A percentile compares a stretch with the other conserved stretches of the same genome.
Evolutionary conservation across 345 rosid genomes (phyloP).

Genomic region (Acer yangbiense): DNA sequence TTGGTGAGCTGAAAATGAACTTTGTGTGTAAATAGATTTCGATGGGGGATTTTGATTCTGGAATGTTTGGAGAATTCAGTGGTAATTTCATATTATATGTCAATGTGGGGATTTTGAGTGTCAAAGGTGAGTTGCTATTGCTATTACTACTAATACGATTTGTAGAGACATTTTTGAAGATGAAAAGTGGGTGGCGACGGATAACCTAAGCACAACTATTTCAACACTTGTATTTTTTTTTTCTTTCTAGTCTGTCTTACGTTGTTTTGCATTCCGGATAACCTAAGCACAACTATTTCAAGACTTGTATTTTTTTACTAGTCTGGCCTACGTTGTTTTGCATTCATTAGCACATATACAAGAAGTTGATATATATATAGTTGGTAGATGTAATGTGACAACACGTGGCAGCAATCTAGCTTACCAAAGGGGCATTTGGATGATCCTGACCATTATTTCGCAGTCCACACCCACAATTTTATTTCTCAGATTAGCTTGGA

Average conservation of each 20-base stretch:
- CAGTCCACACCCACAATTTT: neutral
- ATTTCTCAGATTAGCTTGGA: neutral
- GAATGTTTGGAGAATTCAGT: neutral
- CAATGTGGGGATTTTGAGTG: conserved; percentile 23
- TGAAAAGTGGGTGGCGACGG: conserved; percentile 63
- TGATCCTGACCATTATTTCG: neutral
- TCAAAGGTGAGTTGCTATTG: neutral
- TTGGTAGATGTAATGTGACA: neutral
- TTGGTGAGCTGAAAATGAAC: conserved; percentile 85
- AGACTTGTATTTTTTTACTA: neutral
- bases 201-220: conserved; percentile 58
- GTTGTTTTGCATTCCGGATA: conserved; percentile 30
- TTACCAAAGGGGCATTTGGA: neutral
- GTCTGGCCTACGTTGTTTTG: neutral
- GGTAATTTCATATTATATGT: neutral
- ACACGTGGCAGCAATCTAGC: neutral
- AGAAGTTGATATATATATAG: too few species aligned
- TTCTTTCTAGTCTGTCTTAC: neutral
- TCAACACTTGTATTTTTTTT: conserved; percentile 3
- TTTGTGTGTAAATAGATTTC: conserved; percentile 11
- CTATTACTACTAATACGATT: neutral
- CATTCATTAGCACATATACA: too few species aligned
- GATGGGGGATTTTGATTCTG: neutral
- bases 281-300: conserved; percentile 54
- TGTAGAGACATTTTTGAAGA: conserved; percentile 17